Base-by-base conservation (phyloP, 495 filamentous ascomycete species). In the Lichenothelia convexa region DNA sequence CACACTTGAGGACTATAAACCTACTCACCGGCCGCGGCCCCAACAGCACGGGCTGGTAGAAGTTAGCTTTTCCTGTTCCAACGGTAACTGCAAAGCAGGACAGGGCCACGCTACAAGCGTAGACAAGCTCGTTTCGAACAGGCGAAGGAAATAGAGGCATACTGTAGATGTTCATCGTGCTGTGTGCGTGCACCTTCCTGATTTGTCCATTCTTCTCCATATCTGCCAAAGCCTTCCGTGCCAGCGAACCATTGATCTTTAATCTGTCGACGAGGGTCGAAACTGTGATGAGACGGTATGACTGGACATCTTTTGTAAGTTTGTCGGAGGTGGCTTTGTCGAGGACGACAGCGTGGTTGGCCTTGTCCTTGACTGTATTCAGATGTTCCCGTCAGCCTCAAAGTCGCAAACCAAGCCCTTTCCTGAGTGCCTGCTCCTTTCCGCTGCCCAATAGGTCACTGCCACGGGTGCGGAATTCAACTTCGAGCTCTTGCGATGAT, bases 201-300 rank as follows among this genome's bases (percentile, higher is more conserved):
- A 99, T 95, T 65, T 77, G 69, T 31, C 91, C 91, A 73, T 84
- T 87, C 70, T 85, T 85, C 74, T 99, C 89, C 45, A 99, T 67
- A 60, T 99, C 91, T 54, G 69, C 73, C 41, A 99, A 70, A 60
- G 81, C 85, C 61, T 68, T 64, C 54, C 91, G 75, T 46, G 91
- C 91, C 53, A 99, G 69, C 53, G 79, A 86, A 56, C 91, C 91
- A 68, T 99, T 99, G 74, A 99, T 93, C 84, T 99, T 99, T 61
- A 94, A 75, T 58, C 91, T 73, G 61, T 99, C 91, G 72, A 99
- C 91, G 51, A 99, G 86, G 50, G 79, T 85, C 50, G 91, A 83
- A 56, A 95, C 81, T 53, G 91, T 99, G 71, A 99, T 81, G 64
- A 99, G 84, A 54, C 91, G 85, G 80, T 94, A 99, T 43, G 91